Evolutionary conservation across 352 stramenopile species (phyloP), one percentile per base, ranked within the genome.

Genomic region (Phytophthora sp.): DNA sequence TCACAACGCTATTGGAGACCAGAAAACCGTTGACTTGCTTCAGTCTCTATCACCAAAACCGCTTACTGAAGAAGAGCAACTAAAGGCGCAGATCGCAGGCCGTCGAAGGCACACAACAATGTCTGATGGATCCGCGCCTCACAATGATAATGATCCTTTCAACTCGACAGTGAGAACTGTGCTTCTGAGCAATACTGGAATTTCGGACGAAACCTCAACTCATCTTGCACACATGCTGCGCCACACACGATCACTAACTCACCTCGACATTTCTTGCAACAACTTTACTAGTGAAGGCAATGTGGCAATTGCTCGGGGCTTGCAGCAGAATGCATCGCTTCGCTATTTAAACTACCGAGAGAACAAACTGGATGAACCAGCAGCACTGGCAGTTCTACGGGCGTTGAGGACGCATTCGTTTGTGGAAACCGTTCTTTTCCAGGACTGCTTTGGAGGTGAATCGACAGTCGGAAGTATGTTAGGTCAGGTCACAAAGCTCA

Each of bases 1-100:
- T 10, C 82, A 91, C 64, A 93, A 93, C 35, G 67, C 67, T 41
- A 82, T 93, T 26, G 78, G 75, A 24, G 77, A 89, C 48, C 58
- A 57, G 27, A 89, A 85, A 48, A 67, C 69, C 5, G 60, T 66
- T 15, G 80, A 91, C 15, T 54, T 93, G 8, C 63, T 91, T 11
- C 55, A 69, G 6, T 66, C 84, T 6, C 54, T 93, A 5, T 62
- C 76, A 9, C 66, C 76, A 12, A 75, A 74, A 24, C 49, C 71
- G 24, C 37, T 77, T 2, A 84, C 66, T 0, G 67, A 82, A n/a
- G 68, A 89, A 48, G 66, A 86, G 35, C 56, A 79, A 35, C 64
- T 90, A 23, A 89, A 93, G 54, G 67, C 66, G 6, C 70, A 74
- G 18, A 76, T 88, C 27, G 69, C 69, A 2, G 66, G 48, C 23